Evolutionary conservation across 1,284 basidiomycete species (phyloP).

Genomic region (Sporisorium scitamineum): DNA sequence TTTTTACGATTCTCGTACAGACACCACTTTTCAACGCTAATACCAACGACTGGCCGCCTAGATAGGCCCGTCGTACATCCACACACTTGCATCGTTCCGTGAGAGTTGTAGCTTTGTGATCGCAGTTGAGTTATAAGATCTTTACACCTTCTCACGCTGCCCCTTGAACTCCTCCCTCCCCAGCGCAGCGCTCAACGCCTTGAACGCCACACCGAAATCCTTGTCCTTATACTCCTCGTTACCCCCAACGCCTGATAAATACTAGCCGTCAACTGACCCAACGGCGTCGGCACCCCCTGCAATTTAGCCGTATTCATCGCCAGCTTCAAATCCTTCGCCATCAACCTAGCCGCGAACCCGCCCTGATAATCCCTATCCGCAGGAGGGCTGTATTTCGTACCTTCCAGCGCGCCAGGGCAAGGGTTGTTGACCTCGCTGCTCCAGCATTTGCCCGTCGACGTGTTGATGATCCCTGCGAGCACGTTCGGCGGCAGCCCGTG

Average conservation of each 20-base stretch:
- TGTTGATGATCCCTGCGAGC: constrained; percentile 64
- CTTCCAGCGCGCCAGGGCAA: constrained; percentile 77
- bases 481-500: constrained; percentile 56
- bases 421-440: constrained; percentile 87
- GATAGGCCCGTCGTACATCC: background rate
- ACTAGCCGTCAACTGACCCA: constrained; percentile 50
- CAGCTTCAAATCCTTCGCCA: constrained; percentile 60
- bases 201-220: constrained; percentile 62
- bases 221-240: constrained; percentile 56
- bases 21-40: constrained; percentile 15
- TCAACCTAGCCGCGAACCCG: constrained; percentile 58
- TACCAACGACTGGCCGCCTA: background rate
- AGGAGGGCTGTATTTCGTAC: constrained; percentile 77
- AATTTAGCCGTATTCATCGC: constrained; percentile 59
- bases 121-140: background rate
- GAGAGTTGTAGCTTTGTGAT: background rate
- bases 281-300: constrained; percentile 56
- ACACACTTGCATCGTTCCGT: background rate
- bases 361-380: constrained; percentile 84
- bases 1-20: constrained; percentile 3
- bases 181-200: constrained; percentile 51
- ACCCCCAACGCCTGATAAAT: constrained; percentile 57
- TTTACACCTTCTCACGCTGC: constrained; percentile 29
- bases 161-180: constrained; percentile 51
- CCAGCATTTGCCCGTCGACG: constrained; percentile 76